These are phyloP conservation scores for Talinum fruticosum DNA, from an alignment of 148 eudicot species.

Conservation along the genomic window DNA sequence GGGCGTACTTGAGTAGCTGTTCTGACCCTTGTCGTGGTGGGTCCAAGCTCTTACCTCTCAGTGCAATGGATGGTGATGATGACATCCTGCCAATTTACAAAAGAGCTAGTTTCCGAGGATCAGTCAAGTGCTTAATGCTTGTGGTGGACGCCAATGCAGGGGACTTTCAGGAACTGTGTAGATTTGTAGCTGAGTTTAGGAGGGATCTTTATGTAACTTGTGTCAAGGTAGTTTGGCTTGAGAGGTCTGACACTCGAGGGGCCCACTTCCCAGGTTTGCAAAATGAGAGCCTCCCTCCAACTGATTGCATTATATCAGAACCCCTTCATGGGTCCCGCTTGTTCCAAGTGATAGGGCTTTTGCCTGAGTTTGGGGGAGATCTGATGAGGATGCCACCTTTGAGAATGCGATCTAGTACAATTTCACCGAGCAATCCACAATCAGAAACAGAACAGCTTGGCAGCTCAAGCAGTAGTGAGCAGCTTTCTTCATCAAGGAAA, in stretches of 20 bases:
- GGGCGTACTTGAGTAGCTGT: constrained; percentile 24
- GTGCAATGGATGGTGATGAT: constrained; percentile 36
- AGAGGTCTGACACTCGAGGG: constrained; percentile 37
- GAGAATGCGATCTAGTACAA: not conserved
- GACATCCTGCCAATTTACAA: constrained; percentile 15
- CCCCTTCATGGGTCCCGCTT: constrained; percentile 85
- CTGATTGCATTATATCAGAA: constrained; percentile 52
- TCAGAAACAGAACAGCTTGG: constrained; percentile 2
- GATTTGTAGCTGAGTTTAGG: constrained; percentile 59
- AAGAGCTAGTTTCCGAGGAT: constrained; percentile 19
- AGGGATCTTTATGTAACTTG: constrained; percentile 37
- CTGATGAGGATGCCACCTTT: not conserved
- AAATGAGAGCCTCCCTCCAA: constrained; percentile 48
- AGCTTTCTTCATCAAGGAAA: not conserved
- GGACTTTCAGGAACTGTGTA: constrained; percentile 42
- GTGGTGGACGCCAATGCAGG: constrained; percentile 64
- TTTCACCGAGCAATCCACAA: not conserved
- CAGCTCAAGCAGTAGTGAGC: constrained; percentile 1
- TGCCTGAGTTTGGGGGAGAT: constrained; percentile 73
- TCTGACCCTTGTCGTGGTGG: constrained; percentile 3
- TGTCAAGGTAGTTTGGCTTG: constrained; percentile 68
- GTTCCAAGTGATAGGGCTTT: constrained; percentile 37
- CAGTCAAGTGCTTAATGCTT: constrained; percentile 39
- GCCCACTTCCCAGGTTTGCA: constrained; percentile 40
- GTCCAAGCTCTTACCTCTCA: constrained; percentile 36